Evolutionary conservation across 1,139 yeast genomes (phyloP).

Genomic region (Yamadazyma buinensis): DNA sequence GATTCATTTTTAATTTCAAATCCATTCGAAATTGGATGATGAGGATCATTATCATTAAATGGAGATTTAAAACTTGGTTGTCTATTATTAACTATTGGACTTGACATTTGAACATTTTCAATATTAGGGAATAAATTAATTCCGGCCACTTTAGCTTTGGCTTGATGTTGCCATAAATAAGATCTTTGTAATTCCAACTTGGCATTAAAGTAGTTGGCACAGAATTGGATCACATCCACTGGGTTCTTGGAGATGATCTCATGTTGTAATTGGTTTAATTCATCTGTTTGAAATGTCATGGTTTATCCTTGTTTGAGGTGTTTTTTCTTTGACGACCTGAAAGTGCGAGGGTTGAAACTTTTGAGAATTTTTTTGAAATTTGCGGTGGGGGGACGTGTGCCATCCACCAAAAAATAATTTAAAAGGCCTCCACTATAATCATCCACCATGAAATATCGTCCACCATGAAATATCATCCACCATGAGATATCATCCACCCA

Average conservation of each 20-base stretch:
- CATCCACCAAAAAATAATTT: too few species aligned
- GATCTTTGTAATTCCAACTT: slow-evolving; percentile 60
- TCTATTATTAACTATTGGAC: slow-evolving; percentile 28
- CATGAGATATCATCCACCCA: too few species aligned
- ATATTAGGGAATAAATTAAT: slow-evolving; percentile 47
- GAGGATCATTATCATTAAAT: slow-evolving; percentile 59
- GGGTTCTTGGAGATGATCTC: slow-evolving; percentile 65
- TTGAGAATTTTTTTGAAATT: too few species aligned
- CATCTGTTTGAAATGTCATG: slow-evolving; percentile 29
- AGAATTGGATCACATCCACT: slow-evolving; percentile 65
- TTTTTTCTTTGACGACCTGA: too few species aligned
- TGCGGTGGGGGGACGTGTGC: too few species aligned
- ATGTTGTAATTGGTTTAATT: slow-evolving; percentile 59
- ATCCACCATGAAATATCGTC: too few species aligned
- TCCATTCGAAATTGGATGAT: slow-evolving; percentile 48
- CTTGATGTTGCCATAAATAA: slow-evolving; percentile 50
- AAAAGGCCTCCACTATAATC: too few species aligned
- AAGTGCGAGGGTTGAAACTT: too few species aligned
- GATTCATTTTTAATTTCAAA: slow-evolving; percentile 30
- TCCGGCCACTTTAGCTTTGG: slow-evolving; percentile 51
- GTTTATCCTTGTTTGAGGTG: slow-evolving; percentile 6
- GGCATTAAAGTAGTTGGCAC: slow-evolving; percentile 65
- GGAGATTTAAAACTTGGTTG: slow-evolving; percentile 61
- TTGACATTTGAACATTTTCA: slow-evolving; percentile 23
- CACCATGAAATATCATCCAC: too few species aligned